phyloP scores from a whole-genome alignment of 441 rosid genomes.

The Arabidopsis lyrata region DNA sequence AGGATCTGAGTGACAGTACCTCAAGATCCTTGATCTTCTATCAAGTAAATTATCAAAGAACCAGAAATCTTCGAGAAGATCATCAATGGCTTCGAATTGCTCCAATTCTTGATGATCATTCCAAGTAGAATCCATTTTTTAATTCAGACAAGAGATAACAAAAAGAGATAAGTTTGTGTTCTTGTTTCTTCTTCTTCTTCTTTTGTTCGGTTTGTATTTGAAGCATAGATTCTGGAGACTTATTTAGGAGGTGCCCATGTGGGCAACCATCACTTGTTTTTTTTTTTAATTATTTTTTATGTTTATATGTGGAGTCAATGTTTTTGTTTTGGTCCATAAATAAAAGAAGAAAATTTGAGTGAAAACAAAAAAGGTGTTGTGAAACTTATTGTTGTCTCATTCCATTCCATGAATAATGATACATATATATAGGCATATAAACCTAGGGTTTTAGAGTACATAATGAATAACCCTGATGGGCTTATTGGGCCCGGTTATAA shows the following conservation, averaged over 20 bases:
- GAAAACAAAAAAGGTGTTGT: conserved; percentile 23
- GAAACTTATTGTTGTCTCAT: too few species aligned
- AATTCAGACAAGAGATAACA: conserved; percentile 42
- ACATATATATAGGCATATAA: too few species aligned
- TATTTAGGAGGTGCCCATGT: conserved; percentile 43
- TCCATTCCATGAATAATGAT: too few species aligned
- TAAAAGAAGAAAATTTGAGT: background rate
- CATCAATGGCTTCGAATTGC: conserved; percentile 52
- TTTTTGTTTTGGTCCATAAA: conserved; percentile 35
- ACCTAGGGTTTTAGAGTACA: too few species aligned
- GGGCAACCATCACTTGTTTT: conserved; percentile 46
- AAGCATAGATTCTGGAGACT: conserved; percentile 44
- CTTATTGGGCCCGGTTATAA: too few species aligned
- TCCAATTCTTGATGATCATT: conserved; percentile 39
- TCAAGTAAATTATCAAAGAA: conserved; percentile 65
- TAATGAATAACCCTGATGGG: too few species aligned
- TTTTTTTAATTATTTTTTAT: conserved; percentile 9
- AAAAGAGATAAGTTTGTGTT: conserved; percentile 42
- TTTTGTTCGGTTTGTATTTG: conserved; percentile 46
- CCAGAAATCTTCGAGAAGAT: conserved; percentile 77
- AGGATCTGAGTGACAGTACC: conserved; percentile 80
- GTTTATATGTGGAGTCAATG: conserved; percentile 43
- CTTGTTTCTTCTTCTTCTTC: conserved; percentile 36
- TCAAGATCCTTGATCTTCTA: conserved; percentile 51
- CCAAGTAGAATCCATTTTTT: conserved; percentile 44